These are phyloP conservation scores for Salinomyces thailandicus DNA, from an alignment of 2,329 filamentous ascomycete genomes.

Conservation along the genomic window DNA sequence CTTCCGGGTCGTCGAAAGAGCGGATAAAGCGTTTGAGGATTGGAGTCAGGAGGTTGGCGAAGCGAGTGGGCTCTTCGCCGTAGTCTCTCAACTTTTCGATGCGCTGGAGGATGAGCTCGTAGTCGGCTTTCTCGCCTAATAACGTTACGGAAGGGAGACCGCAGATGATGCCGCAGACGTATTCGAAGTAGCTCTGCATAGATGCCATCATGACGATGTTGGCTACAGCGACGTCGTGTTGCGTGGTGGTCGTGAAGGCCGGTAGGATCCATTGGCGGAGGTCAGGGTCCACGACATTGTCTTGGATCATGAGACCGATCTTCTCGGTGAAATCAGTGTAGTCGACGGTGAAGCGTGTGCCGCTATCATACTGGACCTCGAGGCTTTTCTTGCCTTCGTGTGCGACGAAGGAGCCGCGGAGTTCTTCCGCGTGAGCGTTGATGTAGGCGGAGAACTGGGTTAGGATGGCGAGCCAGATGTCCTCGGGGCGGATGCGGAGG, in stretches of 20 bases:
- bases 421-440: constrained; percentile 37
- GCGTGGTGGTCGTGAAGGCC: constrained; percentile 41
- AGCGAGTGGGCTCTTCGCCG: neutral
- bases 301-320: constrained; percentile 32
- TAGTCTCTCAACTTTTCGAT: neutral
- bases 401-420: constrained; percentile 34
- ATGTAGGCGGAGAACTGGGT: constrained; percentile 39
- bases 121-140: constrained; percentile 30
- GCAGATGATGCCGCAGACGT: constrained; percentile 89
- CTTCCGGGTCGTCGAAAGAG: constrained; percentile 32
- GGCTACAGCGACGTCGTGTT: constrained; percentile 34
- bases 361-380: constrained; percentile 14
- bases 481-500: constrained; percentile 41
- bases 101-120: constrained; percentile 32
- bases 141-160: constrained; percentile 49
- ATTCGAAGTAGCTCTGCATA: constrained; percentile 65
- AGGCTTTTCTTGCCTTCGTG: constrained; percentile 37
- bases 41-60: neutral
- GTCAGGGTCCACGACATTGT: constrained; percentile 32
- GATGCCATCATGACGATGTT: constrained; percentile 42
- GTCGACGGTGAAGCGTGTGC: neutral
- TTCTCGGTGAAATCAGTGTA: constrained; percentile 22
- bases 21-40: constrained; percentile 34
- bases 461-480: constrained; percentile 44
- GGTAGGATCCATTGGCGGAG: constrained; percentile 43